Base-by-base conservation (phyloP, 2,329 filamentous ascomycete genomes). In the Verticillium nubilum region DNA sequence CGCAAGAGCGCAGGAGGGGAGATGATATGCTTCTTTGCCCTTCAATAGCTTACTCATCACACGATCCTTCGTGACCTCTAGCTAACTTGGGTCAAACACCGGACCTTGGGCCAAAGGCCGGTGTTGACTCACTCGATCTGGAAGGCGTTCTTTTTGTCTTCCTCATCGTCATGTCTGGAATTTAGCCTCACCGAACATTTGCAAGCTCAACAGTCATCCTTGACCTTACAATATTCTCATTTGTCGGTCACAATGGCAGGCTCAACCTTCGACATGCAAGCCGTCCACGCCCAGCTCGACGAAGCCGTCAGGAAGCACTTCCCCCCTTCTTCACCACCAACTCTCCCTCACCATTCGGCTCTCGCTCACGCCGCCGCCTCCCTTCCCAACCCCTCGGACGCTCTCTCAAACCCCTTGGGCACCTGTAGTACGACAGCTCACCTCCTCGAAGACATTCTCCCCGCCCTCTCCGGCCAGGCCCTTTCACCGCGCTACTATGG, bases 401-500 rank as follows among this genome's bases (percentile, higher is more conserved):
- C 75, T 59, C 73, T 79, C 28, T 52, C 64, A 29, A 61, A 66
- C 10, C 60, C 69, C 3, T 66, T 67, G 5, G 65, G 76, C 69
- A 56, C 68, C 60, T 60, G 67, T 1, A 67, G 67, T 6, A 72
- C 76, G 4, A 63, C 78, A 17, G 55, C 68, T 13, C 82, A 86
- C 68, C 75, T 85, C 35, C 66, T 76, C 10, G 31, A 65, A 7
- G 72, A 76, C 60, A 74, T 85, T 59, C 73, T 82, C 47, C 82
- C 83, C 1, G 89, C 82, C 1, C 81, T 95, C 61, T 92, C 88
- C 66, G 82, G 80, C 17, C 83, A 86, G 67, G n/a, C 42, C 19
- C 87, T 85, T 64, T 80, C 83, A 50, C 86, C 83, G 52, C 85
- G 86, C 58, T 96, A 96, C 78, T 96, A 91, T 72, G 93, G 92